Percentiles rank a stretch among this genome's conserved stretches.
Conservation (phyloP, 2,329 filamentous ascomycete species). For the Aciculosporium take region DNA sequence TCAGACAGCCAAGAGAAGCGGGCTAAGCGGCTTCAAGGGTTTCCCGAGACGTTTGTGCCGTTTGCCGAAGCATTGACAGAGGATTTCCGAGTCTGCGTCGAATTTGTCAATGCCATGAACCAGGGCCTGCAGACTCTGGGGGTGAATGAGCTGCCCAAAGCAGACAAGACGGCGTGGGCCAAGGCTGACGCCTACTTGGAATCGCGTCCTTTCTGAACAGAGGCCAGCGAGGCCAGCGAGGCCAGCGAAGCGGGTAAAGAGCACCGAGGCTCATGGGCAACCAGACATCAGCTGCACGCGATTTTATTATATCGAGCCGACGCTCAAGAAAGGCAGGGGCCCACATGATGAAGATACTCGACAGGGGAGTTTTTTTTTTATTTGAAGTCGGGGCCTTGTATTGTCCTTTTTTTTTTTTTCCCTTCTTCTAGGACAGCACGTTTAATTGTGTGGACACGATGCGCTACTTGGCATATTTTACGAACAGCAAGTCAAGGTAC, state of each 20-base stretch:
- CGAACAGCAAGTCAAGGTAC: too few relatives aligned
- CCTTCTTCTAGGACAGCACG: background rate
- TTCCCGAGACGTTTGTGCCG: slow-evolving; percentile 41
- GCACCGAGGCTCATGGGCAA: background rate
- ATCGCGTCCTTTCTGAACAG: slow-evolving; percentile 25
- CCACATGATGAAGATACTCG: background rate
- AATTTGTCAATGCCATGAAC: slow-evolving; percentile 44
- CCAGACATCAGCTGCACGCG: background rate
- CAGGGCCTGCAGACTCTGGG: slow-evolving; percentile 41
- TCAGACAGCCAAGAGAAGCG: slow-evolving; percentile 36
- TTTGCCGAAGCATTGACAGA: slow-evolving; percentile 43
- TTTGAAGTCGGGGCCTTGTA: background rate
- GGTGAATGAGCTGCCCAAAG: slow-evolving; percentile 29
- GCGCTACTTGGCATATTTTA: background rate
- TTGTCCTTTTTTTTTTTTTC: background rate
- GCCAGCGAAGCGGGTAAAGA: background rate
- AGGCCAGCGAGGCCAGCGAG: background rate
- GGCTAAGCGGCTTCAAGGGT: slow-evolving; percentile 30
- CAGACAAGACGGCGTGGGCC: slow-evolving; percentile 38
- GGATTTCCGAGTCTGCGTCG: slow-evolving; percentile 42
- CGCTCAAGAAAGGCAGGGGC: background rate
- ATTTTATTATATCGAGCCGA: background rate
- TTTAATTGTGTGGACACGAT: background rate
- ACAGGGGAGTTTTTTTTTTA: background rate
- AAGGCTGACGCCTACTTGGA: slow-evolving; percentile 40